Percentiles rank a stretch among this genome's conserved stretches.
phyloP scores from a whole-genome alignment of 441 rosid species.

The Dalechampia spathulata region DNA sequence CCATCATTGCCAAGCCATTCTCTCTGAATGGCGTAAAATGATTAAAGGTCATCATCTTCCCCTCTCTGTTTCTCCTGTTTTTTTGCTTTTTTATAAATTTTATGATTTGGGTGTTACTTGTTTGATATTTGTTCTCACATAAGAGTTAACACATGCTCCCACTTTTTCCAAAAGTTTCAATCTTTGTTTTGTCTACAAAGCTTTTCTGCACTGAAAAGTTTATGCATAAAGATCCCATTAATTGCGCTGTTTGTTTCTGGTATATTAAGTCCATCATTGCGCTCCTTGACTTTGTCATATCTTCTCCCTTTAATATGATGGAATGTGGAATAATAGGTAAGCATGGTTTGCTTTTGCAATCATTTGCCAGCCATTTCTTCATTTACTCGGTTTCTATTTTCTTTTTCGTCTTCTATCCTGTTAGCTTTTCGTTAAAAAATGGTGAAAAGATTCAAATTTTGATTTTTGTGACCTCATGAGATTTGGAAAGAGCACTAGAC shows the following conservation, averaged over 20 bases:
- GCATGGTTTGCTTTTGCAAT: conserved; percentile 34
- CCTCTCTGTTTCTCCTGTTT: neutral
- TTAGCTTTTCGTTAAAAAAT: conserved; percentile 29
- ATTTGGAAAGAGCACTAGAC: conserved; percentile 42
- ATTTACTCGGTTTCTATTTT: neutral
- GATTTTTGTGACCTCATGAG: conserved; percentile 40
- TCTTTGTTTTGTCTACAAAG: conserved; percentile 7
- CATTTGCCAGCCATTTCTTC: conserved; percentile 24
- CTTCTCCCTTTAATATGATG: conserved; percentile 32
- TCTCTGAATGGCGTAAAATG: conserved; percentile 19
- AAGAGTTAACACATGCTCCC: conserved; percentile 13
- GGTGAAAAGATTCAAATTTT: conserved; percentile 20
- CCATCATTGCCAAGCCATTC: conserved; percentile 16
- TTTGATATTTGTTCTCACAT: conserved; percentile 14
- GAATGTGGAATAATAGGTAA: conserved; percentile 35
- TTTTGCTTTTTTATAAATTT: neutral
- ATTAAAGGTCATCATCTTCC: conserved; percentile 15
- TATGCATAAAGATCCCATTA: conserved; percentile 30
- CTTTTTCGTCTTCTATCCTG: conserved; percentile 6
- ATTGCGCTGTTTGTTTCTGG: conserved; percentile 49
- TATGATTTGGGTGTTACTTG: conserved; percentile 13
- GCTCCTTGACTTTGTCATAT: conserved; percentile 22
- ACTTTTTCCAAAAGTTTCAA: conserved; percentile 13
- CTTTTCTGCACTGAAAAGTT: conserved; percentile 28
- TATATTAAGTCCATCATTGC: conserved; percentile 26